Conservation (phyloP, 169 alveolate species). For the Cryptosporidium muris region DNA sequence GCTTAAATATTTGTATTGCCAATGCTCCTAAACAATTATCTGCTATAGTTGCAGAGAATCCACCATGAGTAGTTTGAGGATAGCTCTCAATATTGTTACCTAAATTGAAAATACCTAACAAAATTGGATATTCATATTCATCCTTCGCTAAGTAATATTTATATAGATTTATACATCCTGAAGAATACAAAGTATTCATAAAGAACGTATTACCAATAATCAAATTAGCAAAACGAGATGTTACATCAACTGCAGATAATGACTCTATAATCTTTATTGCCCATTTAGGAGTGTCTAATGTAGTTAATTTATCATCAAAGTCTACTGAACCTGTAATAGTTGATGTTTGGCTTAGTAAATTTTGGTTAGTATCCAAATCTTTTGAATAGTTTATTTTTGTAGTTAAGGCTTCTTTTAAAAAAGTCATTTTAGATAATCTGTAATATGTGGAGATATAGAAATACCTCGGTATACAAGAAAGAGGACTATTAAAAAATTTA, state of each 20-base stretch:
- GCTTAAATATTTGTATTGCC: constrained; percentile 35
- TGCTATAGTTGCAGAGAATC: constrained; percentile 60
- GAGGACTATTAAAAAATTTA: background rate
- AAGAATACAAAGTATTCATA: constrained; percentile 17
- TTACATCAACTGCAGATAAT: constrained; percentile 10
- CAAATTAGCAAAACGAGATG: background rate
- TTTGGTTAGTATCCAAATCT: background rate
- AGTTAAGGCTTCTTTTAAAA: background rate
- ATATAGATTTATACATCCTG: constrained; percentile 9
- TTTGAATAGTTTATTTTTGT: background rate
- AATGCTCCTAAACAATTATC: constrained; percentile 63
- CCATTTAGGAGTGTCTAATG: constrained; percentile 7
- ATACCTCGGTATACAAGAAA: background rate
- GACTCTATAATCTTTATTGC: background rate
- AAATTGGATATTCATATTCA: constrained; percentile 1
- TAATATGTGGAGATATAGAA: background rate
- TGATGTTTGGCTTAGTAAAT: constrained; percentile 27
- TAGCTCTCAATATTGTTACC: constrained; percentile 64
- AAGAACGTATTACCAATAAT: constrained; percentile 2
- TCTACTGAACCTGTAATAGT: constrained; percentile 49
- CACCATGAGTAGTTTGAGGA: constrained; percentile 61
- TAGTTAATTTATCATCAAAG: background rate
- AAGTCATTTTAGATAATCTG: background rate
- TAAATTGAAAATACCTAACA: constrained; percentile 10
- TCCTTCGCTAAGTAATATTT: constrained; percentile 12